Base-by-base conservation (phyloP, 1,284 basidiomycete species). In the Naganishia sp. region DNA sequence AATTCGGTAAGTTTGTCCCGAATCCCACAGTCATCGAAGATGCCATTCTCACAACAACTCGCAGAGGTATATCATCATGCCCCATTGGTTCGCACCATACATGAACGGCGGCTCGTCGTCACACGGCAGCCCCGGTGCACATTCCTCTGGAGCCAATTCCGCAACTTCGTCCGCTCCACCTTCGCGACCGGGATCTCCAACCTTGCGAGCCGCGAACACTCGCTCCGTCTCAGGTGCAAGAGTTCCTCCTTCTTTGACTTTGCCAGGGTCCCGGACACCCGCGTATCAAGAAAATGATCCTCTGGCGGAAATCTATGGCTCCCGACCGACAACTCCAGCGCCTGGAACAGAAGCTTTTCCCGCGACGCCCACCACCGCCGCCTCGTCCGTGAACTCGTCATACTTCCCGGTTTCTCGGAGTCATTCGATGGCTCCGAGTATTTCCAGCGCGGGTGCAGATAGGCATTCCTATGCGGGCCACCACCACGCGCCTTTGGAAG, bases 401-500 rank as follows among this genome's bases (percentile, higher is more conserved):
- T 51, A 51, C 28, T 41, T 51, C 23, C 58, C 58, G 2, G 17
- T 46, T 17, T 47, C 21, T n/a, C 47, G 58, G 2, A 50, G 47
- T 42, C 47, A 42, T 15, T 25, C 58, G 17, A 42, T 61, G 32
- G 49, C 58, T 11, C 25, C 58, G 6, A 51, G 58, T 35, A 23
- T 61, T 41, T 50, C 58, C 7, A 61, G 58, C 17, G 49, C 58
- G 15, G 58, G 58, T 41, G 56, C 18, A 25, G 56, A 58, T 28
- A 46, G 56, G 35, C 50, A 61, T 25, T 21, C 39, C 6, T 47
- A 61, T 28, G 21, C 31, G 17, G 41, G 41, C 21, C 51, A 46
- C 11, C 55, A 52, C 11, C 50, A 32, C 23, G 28, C 57, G 21
- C 83, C 82, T 51, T 82, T 94, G 69, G 89, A 92, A 71, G 88